Evolutionary conservation across 306 rosid species (phyloP).

Genomic region (Arachis stenosperma): DNA sequence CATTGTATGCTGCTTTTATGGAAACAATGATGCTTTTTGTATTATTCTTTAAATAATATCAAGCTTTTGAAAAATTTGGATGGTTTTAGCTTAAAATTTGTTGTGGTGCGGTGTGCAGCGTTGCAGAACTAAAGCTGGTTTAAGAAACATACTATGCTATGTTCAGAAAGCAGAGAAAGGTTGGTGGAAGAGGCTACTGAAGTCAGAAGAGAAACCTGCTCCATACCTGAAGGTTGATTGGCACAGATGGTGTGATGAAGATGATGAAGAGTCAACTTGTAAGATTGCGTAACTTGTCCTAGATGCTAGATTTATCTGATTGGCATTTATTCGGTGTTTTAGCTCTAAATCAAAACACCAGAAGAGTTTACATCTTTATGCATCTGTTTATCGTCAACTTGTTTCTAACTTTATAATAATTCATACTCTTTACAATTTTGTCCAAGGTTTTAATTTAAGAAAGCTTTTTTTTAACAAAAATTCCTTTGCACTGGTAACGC

Average conservation of each 20-base stretch:
- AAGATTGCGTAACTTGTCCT: conserved; percentile 37
- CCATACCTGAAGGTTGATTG: conserved; percentile 89
- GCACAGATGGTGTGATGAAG: conserved; percentile 89
- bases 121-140: conserved; percentile 71
- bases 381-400: background rate
- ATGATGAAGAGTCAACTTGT: conserved; percentile 70
- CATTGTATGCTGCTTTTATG: background rate
- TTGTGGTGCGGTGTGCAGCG: conserved; percentile 45
- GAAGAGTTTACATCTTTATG: background rate
- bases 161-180: conserved; percentile 74
- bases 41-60: background rate
- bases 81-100: conserved; percentile 21
- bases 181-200: conserved; percentile 85
- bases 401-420: conserved; percentile 1
- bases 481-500: background rate
- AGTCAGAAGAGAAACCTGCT: conserved; percentile 82
- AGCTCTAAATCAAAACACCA: background rate
- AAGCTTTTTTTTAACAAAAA: background rate
- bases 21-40: background rate
- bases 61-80: conserved; percentile 29
- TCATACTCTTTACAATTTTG: background rate
- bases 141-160: conserved; percentile 77
- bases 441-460: background rate
- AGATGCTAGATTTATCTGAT: conserved; percentile 23
- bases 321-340: conserved; percentile 19